A percentile compares a stretch with the other conserved stretches of the same genome.
These are phyloP conservation scores for Zygoascus tannicola DNA, from an alignment of 805 yeast species.

Conservation along the genomic window DNA sequence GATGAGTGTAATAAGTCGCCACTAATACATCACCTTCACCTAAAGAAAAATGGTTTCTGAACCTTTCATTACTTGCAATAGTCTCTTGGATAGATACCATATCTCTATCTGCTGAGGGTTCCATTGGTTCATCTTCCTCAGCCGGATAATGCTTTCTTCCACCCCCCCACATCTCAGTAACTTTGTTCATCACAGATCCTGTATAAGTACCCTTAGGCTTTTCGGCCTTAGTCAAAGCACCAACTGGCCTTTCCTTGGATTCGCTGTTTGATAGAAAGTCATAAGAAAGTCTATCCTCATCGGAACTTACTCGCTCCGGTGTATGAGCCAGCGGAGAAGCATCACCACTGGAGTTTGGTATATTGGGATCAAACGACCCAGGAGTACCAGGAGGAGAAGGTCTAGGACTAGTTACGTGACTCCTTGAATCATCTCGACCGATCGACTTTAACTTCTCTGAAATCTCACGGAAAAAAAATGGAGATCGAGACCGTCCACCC, in stretches of 20 bases:
- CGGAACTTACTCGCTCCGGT: constrained; percentile 6
- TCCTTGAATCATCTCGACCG: too few relatives aligned
- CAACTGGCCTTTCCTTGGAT: constrained; percentile 4
- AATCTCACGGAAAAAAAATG: too few relatives aligned
- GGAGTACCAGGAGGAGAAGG: too few relatives aligned
- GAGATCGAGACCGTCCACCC: too few relatives aligned
- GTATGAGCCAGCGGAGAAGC: too few relatives aligned
- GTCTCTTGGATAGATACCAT: constrained; percentile 39
- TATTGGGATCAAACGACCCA: too few relatives aligned
- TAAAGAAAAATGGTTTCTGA: constrained; percentile 57
- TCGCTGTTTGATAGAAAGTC: constrained; percentile 12
- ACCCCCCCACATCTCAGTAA: constrained; percentile 47
- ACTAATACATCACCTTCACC: constrained; percentile 41
- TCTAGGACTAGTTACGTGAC: too few relatives aligned
- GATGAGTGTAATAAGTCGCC: constrained; percentile 61
- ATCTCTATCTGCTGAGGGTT: constrained; percentile 42
- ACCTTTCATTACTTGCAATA: constrained; percentile 44
- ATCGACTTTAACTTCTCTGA: too few relatives aligned
- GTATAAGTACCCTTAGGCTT: constrained; percentile 15
- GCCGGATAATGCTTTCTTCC: constrained; percentile 49
- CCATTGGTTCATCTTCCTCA: constrained; percentile 13
- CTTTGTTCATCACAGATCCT: constrained; percentile 26
- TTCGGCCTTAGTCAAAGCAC: constrained; percentile 10
- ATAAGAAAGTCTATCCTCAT: constrained; percentile 7
- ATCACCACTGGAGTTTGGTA: too few relatives aligned